Evolutionary conservation across 768 basidiomycete genomes (phyloP), one percentile per base, ranked within the genome.

Genomic region (Agrocybe praecox): DNA sequence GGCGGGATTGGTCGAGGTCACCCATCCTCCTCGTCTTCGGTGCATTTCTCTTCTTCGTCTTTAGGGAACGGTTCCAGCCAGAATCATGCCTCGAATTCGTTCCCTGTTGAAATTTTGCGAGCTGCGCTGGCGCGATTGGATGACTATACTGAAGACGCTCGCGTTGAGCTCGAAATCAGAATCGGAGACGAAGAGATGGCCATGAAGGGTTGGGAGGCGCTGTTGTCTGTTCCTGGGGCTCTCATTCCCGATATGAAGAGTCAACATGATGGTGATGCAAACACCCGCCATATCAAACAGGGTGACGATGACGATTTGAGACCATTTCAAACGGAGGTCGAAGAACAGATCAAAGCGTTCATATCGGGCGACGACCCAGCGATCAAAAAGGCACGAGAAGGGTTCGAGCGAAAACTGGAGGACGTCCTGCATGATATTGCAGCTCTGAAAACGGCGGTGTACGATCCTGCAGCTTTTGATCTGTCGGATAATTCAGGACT

Each of bases 161-260:
- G 89, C 1, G 92, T 94, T 10, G 92, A 94, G 66, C 73, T 94
- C 19, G 92, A 94, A 72, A 93, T 94, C 40, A 82, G 84, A 21
- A 73, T 86, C 10, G 81, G 88, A 2, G 92, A 94, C 65, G 90
- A 90, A 59, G 80, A 78, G 11, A 78, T 93, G 14, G 75, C 87
- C 0, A 74, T 76, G 7, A 79, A 78, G 8, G 90, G 90, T 2
- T 93, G 86, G 57, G 84, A 86, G 61, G 85, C 88, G 0, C 67
- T 92, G n/a, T 72, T 92, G 12, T 72, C 75, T 15, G 75, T 92
- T 2, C 81, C 82, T 21, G 83, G 83, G 1, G 85, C 84, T 0
- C 56, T 77, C 40, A 49, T 59, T 6, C 60, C 19, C 62, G 9
- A 32, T 29, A 46, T 45, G 58, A 52, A 19, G 32, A 24, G 10